Evolutionary conservation across 768 basidiomycete species (phyloP).

Genomic region (Postia placenta): DNA sequence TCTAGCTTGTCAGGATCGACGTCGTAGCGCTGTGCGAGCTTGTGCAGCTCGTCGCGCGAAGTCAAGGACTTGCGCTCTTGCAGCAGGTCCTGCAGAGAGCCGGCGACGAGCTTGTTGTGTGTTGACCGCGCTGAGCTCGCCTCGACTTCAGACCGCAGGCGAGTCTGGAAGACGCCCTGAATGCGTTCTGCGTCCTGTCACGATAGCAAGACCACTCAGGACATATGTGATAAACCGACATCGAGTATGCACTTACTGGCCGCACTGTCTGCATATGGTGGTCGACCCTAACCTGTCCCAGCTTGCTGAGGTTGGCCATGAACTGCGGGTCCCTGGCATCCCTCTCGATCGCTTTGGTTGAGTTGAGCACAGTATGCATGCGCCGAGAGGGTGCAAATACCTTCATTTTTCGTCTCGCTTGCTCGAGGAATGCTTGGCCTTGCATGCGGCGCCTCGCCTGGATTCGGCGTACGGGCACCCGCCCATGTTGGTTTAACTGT

Average conservation of each 20-base stretch:
- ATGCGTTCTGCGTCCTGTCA: conserved; percentile 24
- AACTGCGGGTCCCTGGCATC: conserved; percentile 74
- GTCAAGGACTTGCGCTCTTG: conserved; percentile 52
- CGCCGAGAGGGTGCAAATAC: conserved; percentile 20
- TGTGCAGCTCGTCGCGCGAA: conserved; percentile 36
- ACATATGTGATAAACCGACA: neutral
- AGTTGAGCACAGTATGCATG: neutral
- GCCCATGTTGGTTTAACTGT: conserved; percentile 39
- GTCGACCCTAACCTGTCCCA: conserved; percentile 69
- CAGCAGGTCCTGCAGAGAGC: conserved; percentile 49
- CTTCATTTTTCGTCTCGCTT: conserved; percentile 47
- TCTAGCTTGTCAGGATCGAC: conserved; percentile 50
- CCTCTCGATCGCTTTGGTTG: conserved; percentile 43
- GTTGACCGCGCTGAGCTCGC: conserved; percentile 34
- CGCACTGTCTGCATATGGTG: conserved; percentile 49
- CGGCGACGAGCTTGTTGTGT: conserved; percentile 50
- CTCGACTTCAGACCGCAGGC: conserved; percentile 50
- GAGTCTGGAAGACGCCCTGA: conserved; percentile 45
- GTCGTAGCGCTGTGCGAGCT: conserved; percentile 47
- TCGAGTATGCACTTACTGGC: conserved; percentile 31
- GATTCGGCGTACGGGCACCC: conserved; percentile 33
- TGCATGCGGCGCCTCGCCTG: conserved; percentile 9
- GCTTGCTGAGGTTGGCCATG: conserved; percentile 50
- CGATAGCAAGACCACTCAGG: neutral
- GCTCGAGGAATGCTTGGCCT: conserved; percentile 28